Evolutionary conservation across 2,329 filamentous ascomycete species (phyloP), one percentile per base, ranked within the genome.

Genomic region (Pseudogymnoascus sp.): DNA sequence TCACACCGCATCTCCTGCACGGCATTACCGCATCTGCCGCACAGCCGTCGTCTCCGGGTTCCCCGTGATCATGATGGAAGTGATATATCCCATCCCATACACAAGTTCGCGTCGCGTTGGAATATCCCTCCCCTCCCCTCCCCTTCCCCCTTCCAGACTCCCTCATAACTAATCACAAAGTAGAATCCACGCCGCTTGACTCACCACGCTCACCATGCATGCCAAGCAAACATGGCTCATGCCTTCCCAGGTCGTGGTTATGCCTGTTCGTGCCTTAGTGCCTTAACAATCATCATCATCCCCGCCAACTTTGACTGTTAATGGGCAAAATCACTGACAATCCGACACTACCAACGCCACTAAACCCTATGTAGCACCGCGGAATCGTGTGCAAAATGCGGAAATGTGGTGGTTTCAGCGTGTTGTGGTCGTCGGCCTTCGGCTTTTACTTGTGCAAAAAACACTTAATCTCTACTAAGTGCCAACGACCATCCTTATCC

Each of bases 101-200:
- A 54, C 48, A 54, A 54, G 48, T 31, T 31, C 28, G 28, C 28
- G 28, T 13, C 48, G 48, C 21, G 23, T 51, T 51, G 45, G 45
- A 16, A 28, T 51, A 51, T 28, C 23, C 45, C 48, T 51, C n/a
- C 25, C 23, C 48, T 8, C 25, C 23, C 48, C 5, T 16, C 11
- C 14, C 23, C 23, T 25, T n/a, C 14, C 45, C 25, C 14, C 25
- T 57, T 57, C 25, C 4, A 13, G 25, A 11, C 23, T 57, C 48
- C 48, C n/a, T 19, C 25, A 57, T 57, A 57, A 57, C 48, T 57
- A 57, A 57, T 57, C 48, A 57, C 48, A 34, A 57, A 13, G n/a
- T 13, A 31, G 48, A 19, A 3, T 3, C 7, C n/a, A 16, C 48
- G 48, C 48, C 25, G 48, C 48, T 57, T 57, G 48, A 57, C 48